These are phyloP conservation scores for Phaffomyces thermotolerans DNA, from an alignment of 805 yeast genomes.

Conservation along the genomic window DNA sequence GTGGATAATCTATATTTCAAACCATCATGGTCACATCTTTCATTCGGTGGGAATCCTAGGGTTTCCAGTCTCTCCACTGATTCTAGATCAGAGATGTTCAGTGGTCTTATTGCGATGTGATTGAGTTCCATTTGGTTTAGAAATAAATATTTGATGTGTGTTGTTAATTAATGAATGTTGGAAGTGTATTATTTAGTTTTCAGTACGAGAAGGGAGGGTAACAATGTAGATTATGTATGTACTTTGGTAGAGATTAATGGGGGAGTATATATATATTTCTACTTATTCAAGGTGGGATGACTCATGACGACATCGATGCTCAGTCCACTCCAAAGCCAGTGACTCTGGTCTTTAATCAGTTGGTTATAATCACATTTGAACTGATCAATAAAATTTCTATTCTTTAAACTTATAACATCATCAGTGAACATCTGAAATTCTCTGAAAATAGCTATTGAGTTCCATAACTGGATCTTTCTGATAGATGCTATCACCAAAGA, in stretches of 20 bases:
- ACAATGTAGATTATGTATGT: no score
- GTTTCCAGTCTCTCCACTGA: slow-evolving; percentile 56
- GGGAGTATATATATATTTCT: neutral
- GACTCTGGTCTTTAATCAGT: neutral
- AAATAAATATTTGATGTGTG: neutral
- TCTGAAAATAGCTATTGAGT: slow-evolving; percentile 75
- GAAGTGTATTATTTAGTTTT: no score
- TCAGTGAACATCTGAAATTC: slow-evolving; percentile 70
- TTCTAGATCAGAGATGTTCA: slow-evolving; percentile 64
- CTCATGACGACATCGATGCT: slow-evolving; percentile 22
- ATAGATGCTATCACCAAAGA: slow-evolving; percentile 81
- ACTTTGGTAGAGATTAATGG: no score
- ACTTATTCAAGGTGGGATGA: slow-evolving; percentile 18
- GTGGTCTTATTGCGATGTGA: slow-evolving; percentile 67
- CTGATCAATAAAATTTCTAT: slow-evolving; percentile 74
- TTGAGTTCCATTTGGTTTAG: slow-evolving; percentile 32
- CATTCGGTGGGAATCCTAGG: slow-evolving; percentile 60
- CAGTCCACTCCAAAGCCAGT: slow-evolving; percentile 23
- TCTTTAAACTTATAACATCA: slow-evolving; percentile 73
- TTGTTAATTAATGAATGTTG: no score
- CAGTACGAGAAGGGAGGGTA: neutral
- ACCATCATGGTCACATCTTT: slow-evolving; percentile 61
- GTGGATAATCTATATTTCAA: slow-evolving; percentile 60
- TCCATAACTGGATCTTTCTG: slow-evolving; percentile 81
- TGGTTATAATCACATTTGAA: slow-evolving; percentile 47